A percentile compares a stretch with the other conserved stretches of the same genome.
Conservation (phyloP, 2,329 filamentous ascomycete species). For the Pseudogymnoascus sp. region DNA sequence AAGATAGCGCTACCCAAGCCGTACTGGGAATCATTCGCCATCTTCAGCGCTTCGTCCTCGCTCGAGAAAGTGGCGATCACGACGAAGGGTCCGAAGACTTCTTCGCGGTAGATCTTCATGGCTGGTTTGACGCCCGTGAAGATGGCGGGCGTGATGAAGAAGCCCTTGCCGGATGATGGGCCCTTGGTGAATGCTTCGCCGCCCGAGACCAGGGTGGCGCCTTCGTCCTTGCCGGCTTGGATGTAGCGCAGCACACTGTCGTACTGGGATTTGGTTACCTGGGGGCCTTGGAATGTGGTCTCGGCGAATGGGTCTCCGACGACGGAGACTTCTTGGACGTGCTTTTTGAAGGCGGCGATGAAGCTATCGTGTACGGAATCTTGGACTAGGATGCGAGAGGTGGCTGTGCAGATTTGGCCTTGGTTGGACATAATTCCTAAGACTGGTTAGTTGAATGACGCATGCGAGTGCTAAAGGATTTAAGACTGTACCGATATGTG, state of each 20-base stretch:
- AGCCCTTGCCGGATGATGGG: conserved; percentile 49
- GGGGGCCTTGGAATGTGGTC: conserved; percentile 49
- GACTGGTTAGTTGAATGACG: conserved; percentile 2
- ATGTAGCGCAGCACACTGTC: conserved; percentile 39
- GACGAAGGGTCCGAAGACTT: conserved; percentile 54
- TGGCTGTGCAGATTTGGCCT: conserved; percentile 58
- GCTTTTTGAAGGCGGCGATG: conserved; percentile 46
- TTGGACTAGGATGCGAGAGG: conserved; percentile 60
- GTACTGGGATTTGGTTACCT: conserved; percentile 43
- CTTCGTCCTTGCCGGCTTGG: conserved; percentile 55
- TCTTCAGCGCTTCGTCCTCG: conserved; percentile 46
- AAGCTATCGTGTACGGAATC: conserved; percentile 55
- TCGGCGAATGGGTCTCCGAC: conserved; percentile 53
- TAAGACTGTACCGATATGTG: conserved; percentile 33
- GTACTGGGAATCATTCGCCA: conserved; percentile 50
- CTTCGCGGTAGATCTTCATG: conserved; percentile 44
- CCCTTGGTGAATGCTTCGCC: conserved; percentile 49
- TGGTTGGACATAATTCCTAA: conserved; percentile 47
- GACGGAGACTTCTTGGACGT: conserved; percentile 52
- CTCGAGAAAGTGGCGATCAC: conserved; percentile 45
- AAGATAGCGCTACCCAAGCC: conserved; percentile 50
- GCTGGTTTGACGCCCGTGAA: conserved; percentile 45
- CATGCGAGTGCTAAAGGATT: conserved; percentile 1
- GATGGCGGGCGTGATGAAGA: conserved; percentile 53
- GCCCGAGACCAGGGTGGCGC: conserved; percentile 50